Evolutionary conservation across 2,329 filamentous ascomycete genomes (phyloP).

Genomic region (Trichoderma endophyticum): DNA sequence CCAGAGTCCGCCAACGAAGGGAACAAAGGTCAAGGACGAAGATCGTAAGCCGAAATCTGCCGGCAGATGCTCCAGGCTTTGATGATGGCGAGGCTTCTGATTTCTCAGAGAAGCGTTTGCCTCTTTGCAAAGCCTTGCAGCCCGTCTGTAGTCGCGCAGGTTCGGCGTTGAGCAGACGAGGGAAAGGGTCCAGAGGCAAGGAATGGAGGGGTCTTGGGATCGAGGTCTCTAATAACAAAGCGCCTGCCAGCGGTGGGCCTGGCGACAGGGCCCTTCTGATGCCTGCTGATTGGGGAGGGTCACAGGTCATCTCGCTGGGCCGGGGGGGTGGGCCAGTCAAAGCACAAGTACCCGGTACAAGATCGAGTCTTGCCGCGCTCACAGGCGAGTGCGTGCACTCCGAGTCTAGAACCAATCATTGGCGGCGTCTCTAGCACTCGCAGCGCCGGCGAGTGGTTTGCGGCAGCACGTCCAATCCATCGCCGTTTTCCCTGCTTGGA

Average conservation of each 20-base stretch:
- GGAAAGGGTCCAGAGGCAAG: slow-evolving; percentile 19
- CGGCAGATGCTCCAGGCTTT: slow-evolving; percentile 3
- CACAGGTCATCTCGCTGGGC: slow-evolving; percentile 15
- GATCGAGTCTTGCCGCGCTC: slow-evolving; percentile 16
- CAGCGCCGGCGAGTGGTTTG: slow-evolving; percentile 7
- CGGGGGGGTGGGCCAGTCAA: neutral
- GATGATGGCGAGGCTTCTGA: slow-evolving; percentile 2
- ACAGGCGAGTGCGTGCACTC: neutral
- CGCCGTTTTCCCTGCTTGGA: neutral
- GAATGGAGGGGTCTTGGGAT: slow-evolving; percentile 21
- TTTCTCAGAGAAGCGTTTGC: neutral
- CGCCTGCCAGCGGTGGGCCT: slow-evolving; percentile 12
- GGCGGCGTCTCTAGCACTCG: neutral
- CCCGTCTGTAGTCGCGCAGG: slow-evolving; percentile 15
- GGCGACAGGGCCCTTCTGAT: slow-evolving; percentile 12
- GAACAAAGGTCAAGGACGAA: neutral
- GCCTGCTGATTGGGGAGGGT: slow-evolving; percentile 19
- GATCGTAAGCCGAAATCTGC: slow-evolving; percentile 15
- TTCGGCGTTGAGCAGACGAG: slow-evolving; percentile 18
- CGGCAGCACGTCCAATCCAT: neutral
- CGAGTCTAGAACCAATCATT: slow-evolving; percentile 6
- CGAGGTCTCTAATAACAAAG: slow-evolving; percentile 21
- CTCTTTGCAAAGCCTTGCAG: slow-evolving; percentile 16
- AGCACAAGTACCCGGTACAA: neutral
- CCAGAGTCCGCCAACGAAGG: neutral